phyloP scores from a whole-genome alignment of 2,329 filamentous ascomycete genomes.

The Fusarium falciforme region DNA sequence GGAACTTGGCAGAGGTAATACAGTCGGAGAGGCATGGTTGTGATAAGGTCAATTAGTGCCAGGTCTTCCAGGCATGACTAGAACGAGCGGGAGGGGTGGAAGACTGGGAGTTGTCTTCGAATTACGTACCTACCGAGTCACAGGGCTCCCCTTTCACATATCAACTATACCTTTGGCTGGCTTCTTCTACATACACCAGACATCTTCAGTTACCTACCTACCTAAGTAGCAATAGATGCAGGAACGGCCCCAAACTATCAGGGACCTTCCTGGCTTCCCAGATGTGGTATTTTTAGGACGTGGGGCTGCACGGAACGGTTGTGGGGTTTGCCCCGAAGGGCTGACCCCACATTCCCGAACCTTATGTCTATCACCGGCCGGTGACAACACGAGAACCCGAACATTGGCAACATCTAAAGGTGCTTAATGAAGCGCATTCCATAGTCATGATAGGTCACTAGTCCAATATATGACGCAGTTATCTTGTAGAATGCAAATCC shows the following conservation, averaged over 20 bases:
- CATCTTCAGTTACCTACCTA: neutral
- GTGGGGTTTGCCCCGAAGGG: neutral
- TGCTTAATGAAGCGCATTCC: neutral
- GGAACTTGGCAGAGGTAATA: too few species aligned
- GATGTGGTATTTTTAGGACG: neutral
- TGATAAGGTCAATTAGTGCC: too few species aligned
- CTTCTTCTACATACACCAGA: neutral
- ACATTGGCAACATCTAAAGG: neutral
- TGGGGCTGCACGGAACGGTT: neutral
- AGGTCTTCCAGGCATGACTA: too few species aligned
- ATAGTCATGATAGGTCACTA: neutral
- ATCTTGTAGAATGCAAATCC: neutral
- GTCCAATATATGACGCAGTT: neutral
- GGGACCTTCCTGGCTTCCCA: neutral
- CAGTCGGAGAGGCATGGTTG: too few species aligned
- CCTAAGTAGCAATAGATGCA: neutral
- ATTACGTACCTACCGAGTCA: neutral
- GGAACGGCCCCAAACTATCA: neutral
- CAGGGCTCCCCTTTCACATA: neutral
- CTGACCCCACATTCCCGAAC: neutral
- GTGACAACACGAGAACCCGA: neutral
- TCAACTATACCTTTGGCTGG: neutral
- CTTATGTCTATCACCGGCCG: neutral
- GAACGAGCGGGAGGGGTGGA: too few species aligned
- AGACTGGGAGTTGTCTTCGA: too few species aligned